Evolutionary conservation across 2,329 filamentous ascomycete species (phyloP), one percentile per base, ranked within the genome.

Genomic region (Colletotrichum siamense): DNA sequence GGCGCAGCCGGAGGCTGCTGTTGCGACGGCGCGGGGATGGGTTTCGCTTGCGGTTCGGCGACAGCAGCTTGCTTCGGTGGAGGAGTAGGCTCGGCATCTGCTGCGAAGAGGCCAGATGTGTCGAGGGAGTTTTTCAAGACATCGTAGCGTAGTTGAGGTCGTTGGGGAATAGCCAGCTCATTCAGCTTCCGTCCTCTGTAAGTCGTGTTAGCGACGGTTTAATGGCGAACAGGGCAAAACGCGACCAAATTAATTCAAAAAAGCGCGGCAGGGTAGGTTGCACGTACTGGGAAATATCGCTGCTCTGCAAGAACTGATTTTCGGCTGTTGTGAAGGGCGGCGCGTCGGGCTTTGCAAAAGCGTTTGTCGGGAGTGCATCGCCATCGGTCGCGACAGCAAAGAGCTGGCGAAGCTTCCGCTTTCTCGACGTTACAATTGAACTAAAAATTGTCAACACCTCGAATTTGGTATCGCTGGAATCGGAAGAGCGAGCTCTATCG

Each of bases 381-480:
- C 89, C 86, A 85, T 93, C 92, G 85, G 94, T 94, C 89, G 95
- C 93, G 90, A 95, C 92, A 81, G 91, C 90, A 89, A 94, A 98
- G 82, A 98, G 91, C 88, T 97, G 94, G 85, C 94, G 94, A 84
- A 98, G 91, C 90, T 98, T 98, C 86, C 95, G 93, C 92, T 98
- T 97, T 87, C 95, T 94, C 90, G 94, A 95, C 86, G 90, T 91
- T 89, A 94, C 92, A 91, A 94, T 93, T 91, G 91, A 89, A 87
- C 92, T 94, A 83, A 76, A 80, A 77, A 78, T 28, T 55, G 83
- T 91, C 78, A 92, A 85, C 82, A 89, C 73, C 75, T 77, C 82
- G 68, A 86, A 87, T 86, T 81, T 80, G 71, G 83, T 79, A 90
- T 87, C 84, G 80, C 85, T 84, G 80, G 82, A 80, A 88, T 89